Conservation (phyloP, 495 filamentous ascomycete species). For the Delitschia confertaspora region DNA sequence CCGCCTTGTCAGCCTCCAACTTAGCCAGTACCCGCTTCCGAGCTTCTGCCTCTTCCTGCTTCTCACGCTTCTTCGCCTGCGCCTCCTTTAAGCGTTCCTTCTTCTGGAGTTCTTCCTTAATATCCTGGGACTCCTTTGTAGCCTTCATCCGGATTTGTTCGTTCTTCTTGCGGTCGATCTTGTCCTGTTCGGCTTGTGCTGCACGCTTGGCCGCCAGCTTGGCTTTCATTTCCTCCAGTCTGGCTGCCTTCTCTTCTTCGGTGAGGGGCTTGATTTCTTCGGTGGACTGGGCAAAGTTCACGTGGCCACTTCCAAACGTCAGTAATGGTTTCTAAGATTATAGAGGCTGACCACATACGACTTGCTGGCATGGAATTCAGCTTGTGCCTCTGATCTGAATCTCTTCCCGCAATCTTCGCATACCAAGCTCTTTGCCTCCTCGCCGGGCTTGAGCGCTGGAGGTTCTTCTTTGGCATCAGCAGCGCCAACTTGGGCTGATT, state of each 20-base stretch:
- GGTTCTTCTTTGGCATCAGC: constrained; percentile 29
- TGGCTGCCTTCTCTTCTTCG: constrained; percentile 78
- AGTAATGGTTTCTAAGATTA: no score
- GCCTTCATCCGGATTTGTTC: constrained; percentile 78
- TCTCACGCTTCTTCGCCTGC: constrained; percentile 72
- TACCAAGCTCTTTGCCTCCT: constrained; percentile 54
- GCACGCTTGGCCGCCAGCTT: constrained; percentile 67
- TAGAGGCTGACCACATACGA: constrained; percentile 43
- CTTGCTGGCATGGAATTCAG: constrained; percentile 84
- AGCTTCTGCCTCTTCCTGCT: constrained; percentile 75
- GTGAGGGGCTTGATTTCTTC: constrained; percentile 86
- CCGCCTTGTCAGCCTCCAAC: constrained; percentile 85
- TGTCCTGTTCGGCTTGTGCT: constrained; percentile 62
- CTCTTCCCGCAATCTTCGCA: constrained; percentile 94
- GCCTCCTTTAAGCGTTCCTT: constrained; percentile 90
- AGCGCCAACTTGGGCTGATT: constrained; percentile 49
- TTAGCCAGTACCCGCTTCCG: constrained; percentile 81
- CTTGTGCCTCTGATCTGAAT: constrained; percentile 69
- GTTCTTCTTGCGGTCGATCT: constrained; percentile 78
- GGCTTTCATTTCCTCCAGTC: constrained; percentile 62
- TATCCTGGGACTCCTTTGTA: constrained; percentile 35
- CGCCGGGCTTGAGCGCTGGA: constrained; percentile 51
- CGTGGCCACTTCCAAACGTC: constrained; percentile 61
- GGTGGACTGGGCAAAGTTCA: constrained; percentile 87
- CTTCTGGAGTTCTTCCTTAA: constrained; percentile 56